These are phyloP conservation scores for Ilyonectria destructans DNA, from an alignment of 2,329 filamentous ascomycete genomes.

Conservation along the genomic window DNA sequence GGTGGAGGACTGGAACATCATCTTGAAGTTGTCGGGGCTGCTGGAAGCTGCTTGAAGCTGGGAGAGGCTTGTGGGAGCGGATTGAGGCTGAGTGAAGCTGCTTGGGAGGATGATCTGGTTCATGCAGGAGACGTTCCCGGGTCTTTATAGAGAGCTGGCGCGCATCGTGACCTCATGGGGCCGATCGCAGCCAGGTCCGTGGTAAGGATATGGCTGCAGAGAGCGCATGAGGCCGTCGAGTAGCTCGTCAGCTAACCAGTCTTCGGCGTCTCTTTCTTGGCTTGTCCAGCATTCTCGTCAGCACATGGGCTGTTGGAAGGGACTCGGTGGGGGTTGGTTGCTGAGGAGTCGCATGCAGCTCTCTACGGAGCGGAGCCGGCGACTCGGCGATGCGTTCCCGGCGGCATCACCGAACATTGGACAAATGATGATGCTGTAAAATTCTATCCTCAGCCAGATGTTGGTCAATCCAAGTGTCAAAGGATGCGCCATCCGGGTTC, in stretches of 20 bases:
- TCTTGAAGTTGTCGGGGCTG: conserved; percentile 37
- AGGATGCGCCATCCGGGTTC: conserved; percentile 47
- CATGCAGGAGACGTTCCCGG: conserved; percentile 26
- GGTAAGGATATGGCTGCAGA: background rate
- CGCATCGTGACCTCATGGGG: conserved; percentile 8
- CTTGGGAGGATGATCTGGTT: conserved; percentile 32
- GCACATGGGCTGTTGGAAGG: conserved; percentile 9
- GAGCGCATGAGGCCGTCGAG: background rate
- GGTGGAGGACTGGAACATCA: conserved; percentile 48
- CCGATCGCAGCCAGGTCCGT: conserved; percentile 17
- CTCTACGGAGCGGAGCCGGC: conserved; percentile 8
- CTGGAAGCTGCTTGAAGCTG: conserved; percentile 19
- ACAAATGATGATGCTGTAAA: conserved; percentile 23
- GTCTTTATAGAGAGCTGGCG: conserved; percentile 41
- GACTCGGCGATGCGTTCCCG: background rate
- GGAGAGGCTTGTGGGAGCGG: conserved; percentile 1
- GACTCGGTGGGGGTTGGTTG: conserved; percentile 32
- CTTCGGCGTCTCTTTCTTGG: conserved; percentile 12
- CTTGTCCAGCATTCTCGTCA: conserved; percentile 10
- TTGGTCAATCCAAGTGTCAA: conserved; percentile 20
- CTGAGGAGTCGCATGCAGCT: conserved; percentile 7
- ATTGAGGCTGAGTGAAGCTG: conserved; percentile 36
- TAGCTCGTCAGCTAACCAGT: conserved; percentile 5
- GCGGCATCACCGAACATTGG: conserved; percentile 8
- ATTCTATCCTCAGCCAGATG: background rate